Evolutionary conservation across 805 yeast species (phyloP).

Genomic region (Saccharomycopsis sp.): DNA sequence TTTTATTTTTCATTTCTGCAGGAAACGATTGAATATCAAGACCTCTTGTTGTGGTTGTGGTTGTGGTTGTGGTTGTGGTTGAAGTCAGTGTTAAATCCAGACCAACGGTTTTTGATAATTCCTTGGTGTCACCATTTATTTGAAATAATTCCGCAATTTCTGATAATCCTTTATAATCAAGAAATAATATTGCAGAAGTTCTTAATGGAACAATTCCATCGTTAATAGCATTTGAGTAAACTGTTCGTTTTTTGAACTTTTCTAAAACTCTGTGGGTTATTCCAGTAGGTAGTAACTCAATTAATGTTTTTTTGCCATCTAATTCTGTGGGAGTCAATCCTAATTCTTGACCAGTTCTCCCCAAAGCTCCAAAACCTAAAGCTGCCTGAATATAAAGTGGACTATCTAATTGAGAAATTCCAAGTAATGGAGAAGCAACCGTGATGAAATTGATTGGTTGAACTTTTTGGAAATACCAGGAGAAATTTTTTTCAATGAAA

Average conservation of each 20-base stretch:
- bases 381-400: conserved; percentile 66
- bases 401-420: conserved; percentile 60
- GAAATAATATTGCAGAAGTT: conserved; percentile 55
- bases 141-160: conserved; percentile 26
- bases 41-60: too few species aligned
- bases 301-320: conserved; percentile 36
- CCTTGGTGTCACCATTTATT: background rate
- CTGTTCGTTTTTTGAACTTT: conserved; percentile 50
- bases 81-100: too few species aligned
- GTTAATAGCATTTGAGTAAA: conserved; percentile 66
- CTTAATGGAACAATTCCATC: conserved; percentile 80
- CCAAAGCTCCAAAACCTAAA: conserved; percentile 66
- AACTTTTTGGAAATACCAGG: conserved; percentile 52
- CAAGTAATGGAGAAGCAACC: conserved; percentile 65
- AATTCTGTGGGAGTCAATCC: conserved; percentile 40
- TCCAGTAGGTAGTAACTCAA: conserved; percentile 55
- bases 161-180: conserved; percentile 51
- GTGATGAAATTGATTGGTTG: conserved; percentile 61
- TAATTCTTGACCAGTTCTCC: conserved; percentile 72
- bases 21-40: conserved; percentile 5
- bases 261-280: conserved; percentile 51
- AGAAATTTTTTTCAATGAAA: conserved; percentile 54
- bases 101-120: background rate
- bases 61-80: too few species aligned
- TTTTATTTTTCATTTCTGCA: conserved; percentile 1